Conservation (phyloP, 495 filamentous ascomycete genomes). For the Hypoxylon rickii region DNA sequence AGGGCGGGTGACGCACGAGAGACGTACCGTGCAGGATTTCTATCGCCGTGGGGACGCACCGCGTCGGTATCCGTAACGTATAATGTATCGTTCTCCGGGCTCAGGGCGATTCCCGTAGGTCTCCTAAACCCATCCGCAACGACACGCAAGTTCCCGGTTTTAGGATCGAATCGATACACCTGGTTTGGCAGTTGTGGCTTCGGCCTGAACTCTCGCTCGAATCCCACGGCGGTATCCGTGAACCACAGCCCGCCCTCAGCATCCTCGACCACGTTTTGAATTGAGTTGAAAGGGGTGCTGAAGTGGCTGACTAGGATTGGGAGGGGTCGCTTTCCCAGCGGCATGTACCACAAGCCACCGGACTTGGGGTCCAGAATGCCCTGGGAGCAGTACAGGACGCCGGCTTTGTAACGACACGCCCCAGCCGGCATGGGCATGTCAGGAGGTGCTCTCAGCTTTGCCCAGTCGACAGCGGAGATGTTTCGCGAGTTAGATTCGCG, state of each 20-base stretch:
- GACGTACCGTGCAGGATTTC: conserved; percentile 23
- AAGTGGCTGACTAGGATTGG: conserved; percentile 49
- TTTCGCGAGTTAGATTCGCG: conserved; percentile 20
- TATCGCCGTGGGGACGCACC: conserved; percentile 29
- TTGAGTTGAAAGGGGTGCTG: conserved; percentile 52
- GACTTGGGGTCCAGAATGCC: conserved; percentile 47
- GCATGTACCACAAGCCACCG: conserved; percentile 58
- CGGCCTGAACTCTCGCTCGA: conserved; percentile 49
- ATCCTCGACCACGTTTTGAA: conserved; percentile 47
- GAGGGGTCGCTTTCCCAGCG: conserved; percentile 39
- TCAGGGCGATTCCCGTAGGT: conserved; percentile 50
- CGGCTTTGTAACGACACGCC: conserved; percentile 35
- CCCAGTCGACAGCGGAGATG: conserved; percentile 45
- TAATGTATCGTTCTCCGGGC: conserved; percentile 41
- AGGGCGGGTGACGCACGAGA: too few relatives aligned
- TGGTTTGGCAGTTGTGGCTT: conserved; percentile 48
- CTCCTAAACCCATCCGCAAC: conserved; percentile 50
- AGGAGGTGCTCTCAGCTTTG: conserved; percentile 48
- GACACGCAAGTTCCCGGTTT: conserved; percentile 40
- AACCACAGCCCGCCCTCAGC: conserved; percentile 54
- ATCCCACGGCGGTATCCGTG: conserved; percentile 50
- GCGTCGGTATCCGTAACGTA: conserved; percentile 53
- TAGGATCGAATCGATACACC: conserved; percentile 50
- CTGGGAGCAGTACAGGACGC: conserved; percentile 57
- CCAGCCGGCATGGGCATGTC: conserved; percentile 62